A percentile compares a stretch with the other conserved stretches of the same genome.
Conservation (phyloP, 2,329 filamentous ascomycete species). For the Beauveria scarabaeidicola region DNA sequence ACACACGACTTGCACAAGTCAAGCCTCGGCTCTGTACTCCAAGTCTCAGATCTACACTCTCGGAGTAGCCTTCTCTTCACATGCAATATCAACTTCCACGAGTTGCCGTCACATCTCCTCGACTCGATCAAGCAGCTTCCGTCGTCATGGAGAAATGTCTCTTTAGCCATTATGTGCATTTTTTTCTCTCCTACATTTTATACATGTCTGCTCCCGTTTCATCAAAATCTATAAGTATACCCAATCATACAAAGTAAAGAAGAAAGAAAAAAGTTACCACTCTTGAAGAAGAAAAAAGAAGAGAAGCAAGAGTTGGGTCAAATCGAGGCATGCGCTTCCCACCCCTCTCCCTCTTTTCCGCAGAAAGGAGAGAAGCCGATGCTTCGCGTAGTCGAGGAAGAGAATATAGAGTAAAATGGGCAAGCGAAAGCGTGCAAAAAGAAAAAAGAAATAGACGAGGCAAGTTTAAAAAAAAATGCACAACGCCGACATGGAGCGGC, state of each 20-base stretch:
- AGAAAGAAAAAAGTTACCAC: background rate
- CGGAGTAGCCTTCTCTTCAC: no score
- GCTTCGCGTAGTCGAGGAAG: background rate
- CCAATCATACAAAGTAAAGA: conserved; percentile 4
- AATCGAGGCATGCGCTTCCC: background rate
- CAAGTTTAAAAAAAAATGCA: background rate
- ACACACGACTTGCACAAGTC: background rate
- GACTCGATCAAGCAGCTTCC: background rate
- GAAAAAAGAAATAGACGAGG: background rate
- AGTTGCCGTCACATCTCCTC: no score
- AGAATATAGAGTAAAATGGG: conserved; percentile 6
- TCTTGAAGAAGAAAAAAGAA: background rate
- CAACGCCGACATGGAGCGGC: conserved; percentile 6
- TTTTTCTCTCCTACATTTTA: background rate
- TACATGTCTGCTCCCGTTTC: background rate
- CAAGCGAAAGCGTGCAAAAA: background rate
- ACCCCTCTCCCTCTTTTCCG: background rate
- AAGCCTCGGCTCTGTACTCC: background rate
- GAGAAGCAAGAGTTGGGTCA: background rate
- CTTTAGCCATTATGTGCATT: background rate
- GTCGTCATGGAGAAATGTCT: background rate
- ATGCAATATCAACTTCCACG: background rate
- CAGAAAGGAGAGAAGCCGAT: background rate
- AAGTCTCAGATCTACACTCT: background rate
- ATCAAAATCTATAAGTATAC: conserved; percentile 5